phyloP scores from a whole-genome alignment of 2,329 filamentous ascomycete genomes.

The Verticillium tricorpus region DNA sequence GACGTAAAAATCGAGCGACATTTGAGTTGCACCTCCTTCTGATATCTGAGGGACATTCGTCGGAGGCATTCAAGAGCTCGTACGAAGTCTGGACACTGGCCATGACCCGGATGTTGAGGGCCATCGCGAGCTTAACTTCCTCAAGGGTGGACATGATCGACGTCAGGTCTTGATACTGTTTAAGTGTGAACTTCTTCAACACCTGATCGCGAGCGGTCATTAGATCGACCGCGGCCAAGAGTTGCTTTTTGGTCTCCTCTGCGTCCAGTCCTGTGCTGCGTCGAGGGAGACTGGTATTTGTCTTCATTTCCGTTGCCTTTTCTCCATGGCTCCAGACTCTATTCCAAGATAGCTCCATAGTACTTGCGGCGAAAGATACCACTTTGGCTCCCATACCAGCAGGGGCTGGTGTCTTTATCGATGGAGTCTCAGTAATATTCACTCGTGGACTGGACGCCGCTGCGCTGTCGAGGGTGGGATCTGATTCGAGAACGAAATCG shows the following conservation, averaged over 20 bases:
- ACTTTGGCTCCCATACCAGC: too few species aligned
- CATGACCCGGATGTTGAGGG: not conserved
- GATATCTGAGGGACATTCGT: not conserved
- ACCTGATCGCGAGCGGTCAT: not conserved
- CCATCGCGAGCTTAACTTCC: not conserved
- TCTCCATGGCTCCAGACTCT: too few species aligned
- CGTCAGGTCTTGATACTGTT: not conserved
- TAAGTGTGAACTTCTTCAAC: not conserved
- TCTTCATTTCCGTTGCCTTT: too few species aligned
- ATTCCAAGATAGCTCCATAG: too few species aligned
- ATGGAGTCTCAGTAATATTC: too few species aligned
- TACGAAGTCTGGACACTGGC: not conserved
- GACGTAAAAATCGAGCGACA: not conserved
- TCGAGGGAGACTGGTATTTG: not conserved
- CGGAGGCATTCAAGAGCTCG: not conserved
- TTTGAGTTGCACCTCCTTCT: not conserved
- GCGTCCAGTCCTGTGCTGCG: not conserved
- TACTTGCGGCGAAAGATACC: too few species aligned
- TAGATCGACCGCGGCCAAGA: not conserved
- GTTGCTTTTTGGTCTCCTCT: not conserved
- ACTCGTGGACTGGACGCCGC: too few species aligned
- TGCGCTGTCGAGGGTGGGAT: too few species aligned
- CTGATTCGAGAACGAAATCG: too few species aligned
- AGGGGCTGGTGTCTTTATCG: too few species aligned
- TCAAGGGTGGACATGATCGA: not conserved